Percentiles rank a stretch among this genome's conserved stretches.
phyloP scores from a whole-genome alignment of 208 protist genomes.

The Sergeia podlipaevii region DNA sequence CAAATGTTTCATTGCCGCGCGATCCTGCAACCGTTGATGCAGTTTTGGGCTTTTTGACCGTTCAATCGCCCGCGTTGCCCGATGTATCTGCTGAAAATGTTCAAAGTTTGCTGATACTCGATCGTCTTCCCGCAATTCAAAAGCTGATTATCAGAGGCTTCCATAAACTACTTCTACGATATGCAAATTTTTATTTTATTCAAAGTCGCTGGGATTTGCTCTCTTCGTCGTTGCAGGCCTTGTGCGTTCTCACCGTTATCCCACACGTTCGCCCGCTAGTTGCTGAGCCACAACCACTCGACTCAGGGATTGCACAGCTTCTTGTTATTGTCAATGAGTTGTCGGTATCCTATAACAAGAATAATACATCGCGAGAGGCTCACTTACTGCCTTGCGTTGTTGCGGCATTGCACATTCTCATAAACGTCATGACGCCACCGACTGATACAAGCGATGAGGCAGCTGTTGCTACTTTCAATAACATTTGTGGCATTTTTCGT shows the following conservation, averaged over 20 bases:
- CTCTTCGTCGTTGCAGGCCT: slow-evolving; percentile 53
- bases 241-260: slow-evolving; percentile 70
- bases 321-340: slow-evolving; percentile 76
- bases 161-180: slow-evolving; percentile 61
- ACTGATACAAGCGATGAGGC: slow-evolving; percentile 58
- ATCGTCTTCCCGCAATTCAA: slow-evolving; percentile 51
- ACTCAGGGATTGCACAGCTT: slow-evolving; percentile 75
- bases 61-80: slow-evolving; percentile 42
- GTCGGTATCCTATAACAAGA: slow-evolving; percentile 44
- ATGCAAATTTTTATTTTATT: slow-evolving; percentile 73
- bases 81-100: slow-evolving; percentile 75
- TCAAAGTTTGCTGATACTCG: slow-evolving; percentile 63
- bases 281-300: slow-evolving; percentile 47
- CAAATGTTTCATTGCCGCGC: slow-evolving; percentile 54
- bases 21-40: slow-evolving; percentile 69
- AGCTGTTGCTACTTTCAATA: slow-evolving; percentile 62
- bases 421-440: slow-evolving; percentile 65
- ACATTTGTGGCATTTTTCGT: slow-evolving; percentile 61
- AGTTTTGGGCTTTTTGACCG: slow-evolving; percentile 58
- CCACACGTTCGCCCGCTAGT: slow-evolving; percentile 72
- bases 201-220: slow-evolving; percentile 82
- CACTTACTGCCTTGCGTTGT: slow-evolving; percentile 68
- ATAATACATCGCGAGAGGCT: slow-evolving; percentile 58
- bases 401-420: slow-evolving; percentile 69
- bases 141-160: slow-evolving; percentile 61